These are phyloP conservation scores for Galium porrigens DNA, from an alignment of 305 asterid species.

Conservation along the genomic window DNA sequence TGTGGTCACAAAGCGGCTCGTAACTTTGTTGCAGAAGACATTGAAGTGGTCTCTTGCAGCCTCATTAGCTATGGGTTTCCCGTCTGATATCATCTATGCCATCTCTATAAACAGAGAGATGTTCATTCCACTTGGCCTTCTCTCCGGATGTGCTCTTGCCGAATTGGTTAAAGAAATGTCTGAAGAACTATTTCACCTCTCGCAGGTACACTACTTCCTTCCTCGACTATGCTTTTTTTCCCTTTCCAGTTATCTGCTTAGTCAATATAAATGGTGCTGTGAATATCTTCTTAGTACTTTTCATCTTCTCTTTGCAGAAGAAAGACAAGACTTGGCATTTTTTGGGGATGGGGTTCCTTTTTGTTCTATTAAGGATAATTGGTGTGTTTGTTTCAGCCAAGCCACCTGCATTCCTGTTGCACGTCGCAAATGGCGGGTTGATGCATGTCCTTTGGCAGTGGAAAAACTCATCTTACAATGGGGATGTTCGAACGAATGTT, in stretches of 20 bases:
- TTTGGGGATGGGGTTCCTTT: conserved; percentile 34
- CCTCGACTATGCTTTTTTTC: no score
- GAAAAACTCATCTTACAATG: conserved; percentile 18
- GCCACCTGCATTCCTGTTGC: conserved; percentile 31
- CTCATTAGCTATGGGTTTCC: conserved; percentile 23
- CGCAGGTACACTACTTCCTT: conserved; percentile 23
- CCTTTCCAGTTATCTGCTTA: background rate
- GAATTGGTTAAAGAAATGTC: conserved; percentile 36
- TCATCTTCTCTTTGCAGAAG: conserved; percentile 26
- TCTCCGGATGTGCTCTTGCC: conserved; percentile 30
- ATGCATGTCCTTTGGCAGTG: conserved; percentile 45
- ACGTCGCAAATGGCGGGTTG: conserved; percentile 48
- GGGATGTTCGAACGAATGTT: conserved; percentile 13
- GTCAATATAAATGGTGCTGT: background rate
- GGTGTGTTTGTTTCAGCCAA: conserved; percentile 17
- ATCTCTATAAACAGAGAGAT: conserved; percentile 46
- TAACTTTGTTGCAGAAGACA: conserved; percentile 30
- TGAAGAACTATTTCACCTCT: conserved; percentile 21
- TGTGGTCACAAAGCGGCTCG: conserved; percentile 24
- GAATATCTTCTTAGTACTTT: background rate
- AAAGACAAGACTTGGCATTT: conserved; percentile 20
- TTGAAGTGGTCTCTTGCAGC: conserved; percentile 42
- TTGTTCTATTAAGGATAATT: conserved; percentile 30
- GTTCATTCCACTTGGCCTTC: conserved; percentile 45
- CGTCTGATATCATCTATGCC: conserved; percentile 32